Evolutionary conservation across 139 green algal genomes (phyloP), one percentile per base, ranked within the genome.

Genomic region (Chlorella sp.): DNA sequence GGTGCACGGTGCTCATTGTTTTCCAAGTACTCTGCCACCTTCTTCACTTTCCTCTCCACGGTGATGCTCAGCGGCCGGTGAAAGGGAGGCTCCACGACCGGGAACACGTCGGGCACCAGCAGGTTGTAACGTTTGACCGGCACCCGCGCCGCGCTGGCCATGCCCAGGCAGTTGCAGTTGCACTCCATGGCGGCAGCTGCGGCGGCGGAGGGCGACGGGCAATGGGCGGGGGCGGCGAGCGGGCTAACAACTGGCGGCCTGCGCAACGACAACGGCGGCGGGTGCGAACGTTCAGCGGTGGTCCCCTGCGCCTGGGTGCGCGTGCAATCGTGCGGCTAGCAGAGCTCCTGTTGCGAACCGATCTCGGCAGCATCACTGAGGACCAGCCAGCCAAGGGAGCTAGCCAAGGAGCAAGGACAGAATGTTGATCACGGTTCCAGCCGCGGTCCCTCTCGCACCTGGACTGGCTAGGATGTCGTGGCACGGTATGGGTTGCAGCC

Each of bases 61-160:
- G 66, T 77, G 30, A 87, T 84, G 80, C 88, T 85, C 14, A 93
- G 68, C 36, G 85, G 69, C 28, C 91, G 86, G 14, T 83, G 36
- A 64, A 92, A 91, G 11, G 66, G 39, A 2, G 94, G 94, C 77
- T 92, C 78, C 34, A 88, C 82, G 5, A 57, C 91, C 3, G 92
- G 93, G 77, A 95, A 96, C 61, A 95, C 88, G 53, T 94, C 93
- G 30, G 94, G 94, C 36, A 96, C 94, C 15, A 96, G 91, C 24
- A 94, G 48, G 83, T 96, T 96, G 91, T 96, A 96, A 0, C 94
- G 89, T 87, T 96, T 96, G 34, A 95, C 89, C 18, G 91, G 93
- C 7, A 91, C 86, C 36, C 85, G 90, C 36, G 88, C 91, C 48
- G 89, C 90, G 14, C 92, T 86, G 19, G 93, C 91, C 21, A 94